Evolutionary conservation across 2,329 filamentous ascomycete species (phyloP).

Genomic region (Alternaria rosae): DNA sequence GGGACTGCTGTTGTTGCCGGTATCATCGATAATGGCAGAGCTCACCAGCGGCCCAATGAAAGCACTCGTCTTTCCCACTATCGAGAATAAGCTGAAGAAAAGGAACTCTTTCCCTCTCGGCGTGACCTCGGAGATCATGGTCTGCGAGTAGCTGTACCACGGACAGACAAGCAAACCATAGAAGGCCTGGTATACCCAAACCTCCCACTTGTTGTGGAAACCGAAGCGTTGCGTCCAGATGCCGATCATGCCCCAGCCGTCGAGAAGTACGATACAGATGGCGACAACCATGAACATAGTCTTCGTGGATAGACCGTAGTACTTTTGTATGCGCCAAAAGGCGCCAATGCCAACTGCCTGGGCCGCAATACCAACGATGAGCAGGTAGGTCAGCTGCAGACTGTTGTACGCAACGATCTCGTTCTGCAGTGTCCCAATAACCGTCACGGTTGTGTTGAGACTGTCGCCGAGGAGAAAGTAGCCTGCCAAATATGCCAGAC

Average conservation of each 20-base stretch:
- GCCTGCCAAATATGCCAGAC: conserved; percentile 66
- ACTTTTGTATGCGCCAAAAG: conserved; percentile 69
- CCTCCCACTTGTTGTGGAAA: conserved; percentile 63
- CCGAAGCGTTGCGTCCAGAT: conserved; percentile 64
- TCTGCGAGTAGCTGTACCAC: conserved; percentile 75
- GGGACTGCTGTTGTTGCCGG: conserved; percentile 65
- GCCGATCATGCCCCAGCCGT: conserved; percentile 67
- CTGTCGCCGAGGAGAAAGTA: conserved; percentile 76
- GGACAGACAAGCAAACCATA: conserved; percentile 73
- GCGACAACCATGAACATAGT: conserved; percentile 73
- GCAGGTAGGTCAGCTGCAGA: conserved; percentile 69
- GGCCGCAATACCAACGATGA: conserved; percentile 70
- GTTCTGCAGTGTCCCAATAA: conserved; percentile 71
- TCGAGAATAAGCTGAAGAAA: conserved; percentile 74
- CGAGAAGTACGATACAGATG: conserved; percentile 67
- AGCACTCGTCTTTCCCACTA: conserved; percentile 72
- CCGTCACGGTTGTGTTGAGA: conserved; percentile 73
- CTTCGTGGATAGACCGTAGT: conserved; percentile 67
- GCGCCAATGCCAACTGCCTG: conserved; percentile 68
- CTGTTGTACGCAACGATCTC: conserved; percentile 70
- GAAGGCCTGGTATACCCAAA: conserved; percentile 60
- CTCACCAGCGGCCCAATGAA: conserved; percentile 75
- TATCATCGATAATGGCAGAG: conserved; percentile 72
- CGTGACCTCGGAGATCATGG: conserved; percentile 74
- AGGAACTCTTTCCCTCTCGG: conserved; percentile 73